Base-by-base conservation (phyloP, 768 basidiomycete species). In the Suillus ampliporus region DNA sequence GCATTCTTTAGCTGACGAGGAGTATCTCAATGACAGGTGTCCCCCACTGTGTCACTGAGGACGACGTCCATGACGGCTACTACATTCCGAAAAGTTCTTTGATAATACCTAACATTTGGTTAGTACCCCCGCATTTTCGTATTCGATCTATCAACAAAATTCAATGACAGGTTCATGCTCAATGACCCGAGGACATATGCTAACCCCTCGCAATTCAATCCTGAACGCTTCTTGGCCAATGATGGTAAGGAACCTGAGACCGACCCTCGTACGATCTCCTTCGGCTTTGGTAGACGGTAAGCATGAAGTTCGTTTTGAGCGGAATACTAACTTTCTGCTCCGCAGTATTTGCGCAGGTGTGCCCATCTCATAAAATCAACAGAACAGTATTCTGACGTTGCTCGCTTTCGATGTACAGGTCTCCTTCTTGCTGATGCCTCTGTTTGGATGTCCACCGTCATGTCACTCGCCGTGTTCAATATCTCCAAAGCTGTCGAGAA, bases 11-110 rank as follows among this genome's bases (percentile, higher is more conserved):
- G 80, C 77, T 63, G 81, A 85, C 78, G 56, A 66, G 71, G 17
- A 5, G 19, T 7, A 10, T 63, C 59, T 37, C 21, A 35, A 26
- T 57, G 52, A 31, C 60, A 70, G 64, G 64, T 52, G 51, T 67
- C 9, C 80, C 87, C 17, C 88, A 89, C 69, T 80, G 85, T 17
- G 82, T 77, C 7, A 82, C 76, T n/a, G 78, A 86, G 66, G 86
- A 89, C 61, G 88, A 89, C 61, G 70, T 88, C 6, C 85, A 89
- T 56, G 79, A 86, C 51, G 87, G 87, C 6, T 84, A 85, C 72
- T 82, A 82, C 46, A 86, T 89, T 59, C 88, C 88, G 9, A 83
- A 88, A 54, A 74, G 75, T 10, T 61, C 67, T 1, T 17, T 78
- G 28, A 47, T 76, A 2, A 52, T 76, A 1, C 13, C 75, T 34